Conservation (phyloP, 2,329 filamentous ascomycete species). For the Fusarium sp. region DNA sequence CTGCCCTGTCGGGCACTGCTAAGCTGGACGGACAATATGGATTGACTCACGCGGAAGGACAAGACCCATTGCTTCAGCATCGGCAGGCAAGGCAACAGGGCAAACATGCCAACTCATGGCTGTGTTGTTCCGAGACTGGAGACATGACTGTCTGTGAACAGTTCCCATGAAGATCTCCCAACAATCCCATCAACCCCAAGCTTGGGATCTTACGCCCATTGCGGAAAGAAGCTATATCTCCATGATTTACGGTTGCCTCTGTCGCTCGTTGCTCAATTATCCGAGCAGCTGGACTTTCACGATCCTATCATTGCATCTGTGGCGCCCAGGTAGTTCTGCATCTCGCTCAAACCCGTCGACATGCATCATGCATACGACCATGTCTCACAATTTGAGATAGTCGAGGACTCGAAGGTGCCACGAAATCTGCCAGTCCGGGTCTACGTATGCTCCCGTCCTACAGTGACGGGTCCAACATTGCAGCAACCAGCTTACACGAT, state of each 20-base stretch:
- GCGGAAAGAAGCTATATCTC: conserved; percentile 1
- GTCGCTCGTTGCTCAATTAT: conserved; percentile 8
- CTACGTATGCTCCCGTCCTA: conserved; percentile 14
- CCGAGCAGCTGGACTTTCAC: conserved; percentile 6
- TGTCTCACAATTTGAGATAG: conserved; percentile 1
- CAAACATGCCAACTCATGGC: conserved; percentile 29
- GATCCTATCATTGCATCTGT: conserved; percentile 12
- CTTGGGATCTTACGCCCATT: background rate
- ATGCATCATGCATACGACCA: conserved; percentile 20
- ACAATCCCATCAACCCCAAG: background rate
- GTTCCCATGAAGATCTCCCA: conserved; percentile 5
- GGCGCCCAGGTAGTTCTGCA: conserved; percentile 14
- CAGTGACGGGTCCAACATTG: conserved; percentile 2
- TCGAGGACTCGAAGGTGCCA: conserved; percentile 8
- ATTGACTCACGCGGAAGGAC: conserved; percentile 21
- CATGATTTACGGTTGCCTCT: conserved; percentile 2
- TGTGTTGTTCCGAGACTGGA: conserved; percentile 21
- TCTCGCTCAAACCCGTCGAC: conserved; percentile 30
- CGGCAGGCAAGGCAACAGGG: conserved; percentile 11
- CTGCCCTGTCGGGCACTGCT: conserved; percentile 12
- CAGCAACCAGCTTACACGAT: conserved; percentile 20
- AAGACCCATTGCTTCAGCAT: conserved; percentile 16
- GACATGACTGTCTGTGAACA: background rate
- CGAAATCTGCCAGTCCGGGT: conserved; percentile 11
- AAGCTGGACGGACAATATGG: conserved; percentile 3